Percentiles rank a stretch among this genome's conserved stretches.
phyloP scores from a whole-genome alignment of 78 protist species.

The Dictyostelium firmibasis region DNA sequence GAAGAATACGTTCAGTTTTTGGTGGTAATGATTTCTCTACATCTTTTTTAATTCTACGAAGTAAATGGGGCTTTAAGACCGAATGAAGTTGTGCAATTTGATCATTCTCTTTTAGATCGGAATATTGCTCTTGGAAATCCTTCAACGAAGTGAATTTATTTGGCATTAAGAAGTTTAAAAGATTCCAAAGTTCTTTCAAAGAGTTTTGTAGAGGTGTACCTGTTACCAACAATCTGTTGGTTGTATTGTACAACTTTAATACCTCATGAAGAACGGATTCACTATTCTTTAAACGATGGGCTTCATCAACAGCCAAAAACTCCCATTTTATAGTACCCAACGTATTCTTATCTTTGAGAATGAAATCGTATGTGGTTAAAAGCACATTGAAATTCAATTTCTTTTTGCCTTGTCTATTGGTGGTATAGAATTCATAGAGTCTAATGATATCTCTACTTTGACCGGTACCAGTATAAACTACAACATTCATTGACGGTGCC shows the following conservation, averaged over 20 bases:
- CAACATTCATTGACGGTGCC: constrained; percentile 90
- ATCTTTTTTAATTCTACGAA: constrained; percentile 92
- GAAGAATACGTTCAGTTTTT: constrained; percentile 91
- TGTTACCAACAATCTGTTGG: constrained; percentile 79
- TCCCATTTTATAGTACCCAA: constrained; percentile 85
- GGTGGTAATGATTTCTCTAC: constrained; percentile 92
- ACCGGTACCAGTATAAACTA: constrained; percentile 74
- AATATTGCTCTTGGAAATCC: constrained; percentile 72
- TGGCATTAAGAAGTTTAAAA: constrained; percentile 92
- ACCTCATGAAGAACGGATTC: constrained; percentile 80
- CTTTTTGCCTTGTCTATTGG: constrained; percentile 12
- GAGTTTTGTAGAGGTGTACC: constrained; percentile 98
- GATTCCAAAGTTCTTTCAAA: constrained; percentile 93
- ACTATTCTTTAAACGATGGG: constrained; percentile 92
- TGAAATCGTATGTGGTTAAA: constrained; percentile 93
- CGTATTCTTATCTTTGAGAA: constrained; percentile 47
- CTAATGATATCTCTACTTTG: constrained; percentile 69
- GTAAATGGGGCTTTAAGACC: constrained; percentile 88
- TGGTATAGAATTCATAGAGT: constrained; percentile 68
- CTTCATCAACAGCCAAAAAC: constrained; percentile 93
- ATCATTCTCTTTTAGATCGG: constrained; percentile 53
- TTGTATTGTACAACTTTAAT: constrained; percentile 58
- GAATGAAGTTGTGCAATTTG: constrained; percentile 86
- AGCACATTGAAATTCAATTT: constrained; percentile 85
- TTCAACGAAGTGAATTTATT: constrained; percentile 56